Percentiles rank a stretch among this genome's conserved stretches.
Evolutionary conservation across 257 asterid species (phyloP).

Genomic region (Eustoma russellianum): DNA sequence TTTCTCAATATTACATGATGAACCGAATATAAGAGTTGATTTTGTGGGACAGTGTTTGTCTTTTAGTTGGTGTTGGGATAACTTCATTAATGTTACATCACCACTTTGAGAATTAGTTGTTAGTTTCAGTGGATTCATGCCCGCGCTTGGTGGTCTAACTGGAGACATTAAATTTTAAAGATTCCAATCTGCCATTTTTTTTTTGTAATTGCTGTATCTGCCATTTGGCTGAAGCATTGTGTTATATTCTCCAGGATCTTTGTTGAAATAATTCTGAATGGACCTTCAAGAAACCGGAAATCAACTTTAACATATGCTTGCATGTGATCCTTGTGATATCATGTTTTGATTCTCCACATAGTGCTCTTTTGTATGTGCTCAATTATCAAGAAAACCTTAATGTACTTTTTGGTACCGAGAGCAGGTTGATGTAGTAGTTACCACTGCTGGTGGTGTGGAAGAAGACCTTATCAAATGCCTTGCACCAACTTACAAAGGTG

Average conservation of each 20-base stretch:
- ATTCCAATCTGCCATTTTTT: background rate
- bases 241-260: background rate
- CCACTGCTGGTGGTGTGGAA: conserved; percentile 97
- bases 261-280: background rate
- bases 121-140: too few relatives aligned
- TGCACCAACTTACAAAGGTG: conserved; percentile 81
- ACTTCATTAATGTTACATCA: too few relatives aligned
- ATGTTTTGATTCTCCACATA: background rate
- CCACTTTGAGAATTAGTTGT: too few relatives aligned
- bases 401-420: background rate
- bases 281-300: background rate
- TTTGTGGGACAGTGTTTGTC: too few relatives aligned
- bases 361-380: too few relatives aligned
- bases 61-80: too few relatives aligned
- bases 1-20: background rate
- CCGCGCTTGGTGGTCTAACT: too few relatives aligned
- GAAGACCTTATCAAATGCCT: conserved; percentile 95
- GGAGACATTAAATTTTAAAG: too few relatives aligned
- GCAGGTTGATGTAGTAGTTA: conserved; percentile 86
- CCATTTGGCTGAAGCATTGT: too few relatives aligned
- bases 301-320: too few relatives aligned
- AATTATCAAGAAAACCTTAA: too few relatives aligned
- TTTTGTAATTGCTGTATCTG: background rate
- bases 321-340: background rate
- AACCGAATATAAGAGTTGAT: too few relatives aligned